Evolutionary conservation across 1,284 basidiomycete genomes (phyloP).

Genomic region (Malassezia japonica): DNA sequence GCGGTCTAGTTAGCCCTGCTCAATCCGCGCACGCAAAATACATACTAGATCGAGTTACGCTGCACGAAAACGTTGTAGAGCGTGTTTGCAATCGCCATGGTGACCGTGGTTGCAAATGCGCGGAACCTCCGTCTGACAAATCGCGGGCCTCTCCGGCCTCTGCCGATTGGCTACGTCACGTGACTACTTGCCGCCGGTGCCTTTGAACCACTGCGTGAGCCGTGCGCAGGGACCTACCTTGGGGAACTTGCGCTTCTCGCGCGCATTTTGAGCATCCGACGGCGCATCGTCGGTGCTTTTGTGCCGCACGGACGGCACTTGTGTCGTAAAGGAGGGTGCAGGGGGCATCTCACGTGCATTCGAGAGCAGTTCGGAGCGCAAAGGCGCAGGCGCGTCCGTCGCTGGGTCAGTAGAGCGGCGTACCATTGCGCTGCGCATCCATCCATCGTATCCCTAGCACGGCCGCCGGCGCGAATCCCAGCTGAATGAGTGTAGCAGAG

Average conservation of each 20-base stretch:
- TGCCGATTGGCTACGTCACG: constrained; percentile 8
- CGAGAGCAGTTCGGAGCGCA: constrained; percentile 13
- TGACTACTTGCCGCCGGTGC: constrained; percentile 13
- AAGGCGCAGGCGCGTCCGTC: constrained; percentile 18
- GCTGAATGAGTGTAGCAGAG: constrained; percentile 59
- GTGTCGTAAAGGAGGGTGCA: constrained; percentile 7
- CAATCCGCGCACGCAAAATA: neutral
- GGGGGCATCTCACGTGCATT: constrained; percentile 17
- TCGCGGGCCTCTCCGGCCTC: constrained; percentile 10
- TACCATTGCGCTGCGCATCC: constrained; percentile 61
- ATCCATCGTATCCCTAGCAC: constrained; percentile 66
- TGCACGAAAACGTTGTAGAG: constrained; percentile 16
- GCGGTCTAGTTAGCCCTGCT: neutral
- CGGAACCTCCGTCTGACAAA: neutral
- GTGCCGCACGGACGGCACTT: constrained; percentile 5
- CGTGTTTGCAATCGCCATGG: constrained; percentile 16
- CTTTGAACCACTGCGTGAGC: constrained; percentile 17
- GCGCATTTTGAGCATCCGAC: constrained; percentile 9
- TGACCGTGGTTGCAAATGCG: neutral
- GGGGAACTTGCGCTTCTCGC: constrained; percentile 14
- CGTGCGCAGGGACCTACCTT: constrained; percentile 11
- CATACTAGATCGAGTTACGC: constrained; percentile 20
- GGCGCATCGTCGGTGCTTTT: neutral
- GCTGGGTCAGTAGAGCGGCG: neutral
- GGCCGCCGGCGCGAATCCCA: constrained; percentile 69